Conservation (phyloP, 192 early-diverging fungal genomes). For the Chytriomyces sp. region DNA sequence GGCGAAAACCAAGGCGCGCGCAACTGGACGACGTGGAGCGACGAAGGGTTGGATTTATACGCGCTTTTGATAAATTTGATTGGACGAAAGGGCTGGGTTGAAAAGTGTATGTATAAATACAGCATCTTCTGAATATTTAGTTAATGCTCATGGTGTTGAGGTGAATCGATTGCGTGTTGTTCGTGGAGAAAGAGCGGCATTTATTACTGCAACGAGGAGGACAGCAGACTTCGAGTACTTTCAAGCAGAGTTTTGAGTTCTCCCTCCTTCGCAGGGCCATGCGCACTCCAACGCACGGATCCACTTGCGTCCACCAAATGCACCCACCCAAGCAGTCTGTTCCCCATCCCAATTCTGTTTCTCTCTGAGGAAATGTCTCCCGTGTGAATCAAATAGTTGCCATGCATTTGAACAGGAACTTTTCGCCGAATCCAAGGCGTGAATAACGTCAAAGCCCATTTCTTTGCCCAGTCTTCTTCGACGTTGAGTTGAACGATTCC, state of each 20-base stretch:
- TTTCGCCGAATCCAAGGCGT: slow-evolving; percentile 40
- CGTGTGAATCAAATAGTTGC: slow-evolving; percentile 47
- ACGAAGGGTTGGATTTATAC: slow-evolving; percentile 61
- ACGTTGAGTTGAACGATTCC: slow-evolving; percentile 45
- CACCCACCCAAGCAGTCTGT: slow-evolving; percentile 56
- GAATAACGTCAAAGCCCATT: slow-evolving; percentile 41
- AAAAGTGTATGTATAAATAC: neutral
- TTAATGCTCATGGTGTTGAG: too few relatives aligned
- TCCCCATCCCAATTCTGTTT: slow-evolving; percentile 46
- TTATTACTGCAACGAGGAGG: too few relatives aligned
- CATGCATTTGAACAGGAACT: slow-evolving; percentile 36
- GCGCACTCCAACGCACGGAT: slow-evolving; percentile 53
- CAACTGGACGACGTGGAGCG: slow-evolving; percentile 55
- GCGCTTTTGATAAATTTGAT: slow-evolving; percentile 79
- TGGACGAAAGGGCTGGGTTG: slow-evolving; percentile 76
- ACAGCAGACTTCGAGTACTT: slow-evolving; percentile 22
- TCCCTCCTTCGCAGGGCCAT: slow-evolving; percentile 49
- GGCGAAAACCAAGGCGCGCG: slow-evolving; percentile 69
- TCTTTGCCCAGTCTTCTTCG: slow-evolving; percentile 50
- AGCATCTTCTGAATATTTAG: too few relatives aligned
- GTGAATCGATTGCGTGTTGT: too few relatives aligned
- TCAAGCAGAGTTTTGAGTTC: slow-evolving; percentile 47
- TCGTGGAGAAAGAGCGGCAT: too few relatives aligned
- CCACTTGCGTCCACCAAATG: slow-evolving; percentile 52
- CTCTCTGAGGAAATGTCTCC: slow-evolving; percentile 41